Evolutionary conservation across 2,329 filamentous ascomycete species (phyloP), one percentile per base, ranked within the genome.

Genomic region (Raffaelea ambrosiae): DNA sequence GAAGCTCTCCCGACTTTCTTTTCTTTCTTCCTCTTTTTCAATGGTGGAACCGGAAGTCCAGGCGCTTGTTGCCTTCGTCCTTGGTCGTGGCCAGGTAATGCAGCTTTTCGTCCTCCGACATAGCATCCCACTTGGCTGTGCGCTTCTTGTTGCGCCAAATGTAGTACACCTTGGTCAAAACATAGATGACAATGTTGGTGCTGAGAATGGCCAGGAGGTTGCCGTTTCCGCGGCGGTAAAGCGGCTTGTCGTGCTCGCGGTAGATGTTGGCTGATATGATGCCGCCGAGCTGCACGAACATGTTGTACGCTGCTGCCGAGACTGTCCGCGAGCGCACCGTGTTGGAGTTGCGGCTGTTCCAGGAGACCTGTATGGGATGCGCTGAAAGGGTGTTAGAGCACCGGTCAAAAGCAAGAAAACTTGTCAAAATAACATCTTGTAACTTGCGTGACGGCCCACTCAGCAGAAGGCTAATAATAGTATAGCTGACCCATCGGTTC

Each of bases 281-380:
- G 47, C 57, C 61, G 7, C 65, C 64, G 0, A 59, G n/a, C 49
- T 68, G 66, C 2, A 64, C 60, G 16, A 55, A 55, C 61, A 67
- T 67, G 59, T 64, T 38, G 35, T 38, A 38, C 5, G 29, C 35
- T 5, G 35, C 35, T 9, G 35, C 35, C 5, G 35, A 38, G 13
- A 38, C 35, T 5, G 80, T 77, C 9, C 80, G 67, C 5, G 76
- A 78, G 14, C 79, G 68, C 9, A 84, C 77, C 2, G 73, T 71
- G 52, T 80, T 79, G 1, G 77, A 74, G 56, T 84, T 84, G 40
- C 74, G 66, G 1, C 66, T 69, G 51, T 66, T 68, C 67, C 69
- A 73, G 13, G 58, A 67, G 2, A 71, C 69, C 52, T 71, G 67
- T 22, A 74, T 70, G 0, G 70, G 65, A 50, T 74, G 69, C 8